Conservation (phyloP, 371 early-diverging fungal species). For the Nosema muscidifuracis region DNA sequence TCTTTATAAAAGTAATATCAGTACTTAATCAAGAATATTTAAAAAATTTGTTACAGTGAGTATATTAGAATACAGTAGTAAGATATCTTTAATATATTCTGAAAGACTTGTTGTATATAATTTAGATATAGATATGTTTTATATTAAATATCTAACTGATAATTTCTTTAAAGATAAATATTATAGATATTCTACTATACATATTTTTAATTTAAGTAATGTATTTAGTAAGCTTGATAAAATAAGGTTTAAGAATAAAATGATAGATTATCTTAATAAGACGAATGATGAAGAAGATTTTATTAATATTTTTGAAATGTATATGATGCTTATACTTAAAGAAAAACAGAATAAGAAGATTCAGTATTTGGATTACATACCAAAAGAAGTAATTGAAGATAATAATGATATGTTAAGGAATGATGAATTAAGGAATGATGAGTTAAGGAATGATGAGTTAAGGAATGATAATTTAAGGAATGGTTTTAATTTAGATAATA, state of each 20-base stretch:
- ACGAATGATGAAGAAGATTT: not conserved
- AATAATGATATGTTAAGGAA: too few species aligned
- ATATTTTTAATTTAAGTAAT: not conserved
- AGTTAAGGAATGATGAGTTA: too few species aligned
- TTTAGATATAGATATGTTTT: not conserved
- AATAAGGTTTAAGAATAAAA: not conserved
- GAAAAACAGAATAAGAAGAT: not conserved
- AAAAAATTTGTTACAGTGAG: not conserved
- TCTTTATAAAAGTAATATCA: not conserved
- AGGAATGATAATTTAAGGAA: too few species aligned
- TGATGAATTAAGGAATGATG: too few species aligned
- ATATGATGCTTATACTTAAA: not conserved
- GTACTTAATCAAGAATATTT: not conserved
- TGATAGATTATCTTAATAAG: not conserved
- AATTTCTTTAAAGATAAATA: not conserved
- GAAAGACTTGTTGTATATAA: conserved; percentile 28
- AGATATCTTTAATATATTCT: conserved; percentile 12
- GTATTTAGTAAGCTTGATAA: not conserved
- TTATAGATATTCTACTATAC: not conserved
- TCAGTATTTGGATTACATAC: not conserved
- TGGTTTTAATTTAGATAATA: too few species aligned
- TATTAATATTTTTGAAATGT: not conserved
- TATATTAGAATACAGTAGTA: not conserved
- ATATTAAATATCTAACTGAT: not conserved
- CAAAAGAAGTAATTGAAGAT: not conserved